phyloP scores from a whole-genome alignment of 2,329 filamentous ascomycete genomes.

The Colletotrichum australisinense region DNA sequence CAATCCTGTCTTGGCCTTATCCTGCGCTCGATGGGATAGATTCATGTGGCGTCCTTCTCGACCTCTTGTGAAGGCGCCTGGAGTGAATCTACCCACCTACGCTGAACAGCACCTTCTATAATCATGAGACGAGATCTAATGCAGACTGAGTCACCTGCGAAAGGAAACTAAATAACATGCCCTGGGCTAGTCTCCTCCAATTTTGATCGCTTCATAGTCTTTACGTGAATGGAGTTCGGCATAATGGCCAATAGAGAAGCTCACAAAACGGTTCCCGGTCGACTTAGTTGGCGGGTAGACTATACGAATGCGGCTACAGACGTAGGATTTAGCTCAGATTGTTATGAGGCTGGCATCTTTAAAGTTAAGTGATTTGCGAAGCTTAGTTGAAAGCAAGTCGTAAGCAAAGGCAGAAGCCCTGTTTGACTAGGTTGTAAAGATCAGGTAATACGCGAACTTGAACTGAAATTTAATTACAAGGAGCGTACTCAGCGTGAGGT shows the following conservation, averaged over 20 bases:
- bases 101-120: not conserved
- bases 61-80: no score
- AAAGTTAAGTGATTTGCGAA: not conserved
- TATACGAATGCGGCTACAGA: not conserved
- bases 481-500: not conserved
- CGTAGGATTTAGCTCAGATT: not conserved
- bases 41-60: no score
- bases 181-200: not conserved
- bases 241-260: not conserved
- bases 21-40: no score
- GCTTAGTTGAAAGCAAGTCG: not conserved
- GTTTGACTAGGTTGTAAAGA: no score
- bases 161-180: not conserved
- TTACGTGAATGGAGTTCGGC: no score
- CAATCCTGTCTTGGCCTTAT: no score
- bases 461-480: not conserved
- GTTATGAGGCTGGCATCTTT: not conserved
- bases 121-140: not conserved
- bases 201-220: no score
- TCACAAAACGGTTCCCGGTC: no score
- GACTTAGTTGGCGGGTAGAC: not conserved
- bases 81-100: not conserved
- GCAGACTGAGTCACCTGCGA: no score
- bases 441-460: no score
- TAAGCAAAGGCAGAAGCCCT: not conserved